phyloP scores from a whole-genome alignment of 164 flowering plant species.

The Macadamia tetraphylla region DNA sequence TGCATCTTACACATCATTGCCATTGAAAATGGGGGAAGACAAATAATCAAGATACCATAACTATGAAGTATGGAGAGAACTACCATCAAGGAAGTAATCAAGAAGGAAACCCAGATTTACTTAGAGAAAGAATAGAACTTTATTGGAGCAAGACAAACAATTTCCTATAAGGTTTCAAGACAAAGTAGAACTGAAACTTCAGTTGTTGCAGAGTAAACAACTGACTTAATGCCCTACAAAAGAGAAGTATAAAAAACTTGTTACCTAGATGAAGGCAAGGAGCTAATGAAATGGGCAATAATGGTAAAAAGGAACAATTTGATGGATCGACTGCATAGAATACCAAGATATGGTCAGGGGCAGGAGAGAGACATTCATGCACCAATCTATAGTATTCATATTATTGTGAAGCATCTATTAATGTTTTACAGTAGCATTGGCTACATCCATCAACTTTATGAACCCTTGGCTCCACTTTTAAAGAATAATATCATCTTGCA shows the following conservation, averaged over 20 bases:
- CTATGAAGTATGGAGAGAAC: too few relatives aligned
- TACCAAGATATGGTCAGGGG: not conserved
- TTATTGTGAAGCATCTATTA: slow-evolving; percentile 8
- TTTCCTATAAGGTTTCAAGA: slow-evolving; percentile 87
- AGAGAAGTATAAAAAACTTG: not conserved
- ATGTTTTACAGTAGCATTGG: slow-evolving; percentile 77
- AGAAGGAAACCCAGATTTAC: too few relatives aligned
- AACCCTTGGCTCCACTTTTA: slow-evolving; percentile 89
- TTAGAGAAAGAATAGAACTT: too few relatives aligned
- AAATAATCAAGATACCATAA: too few relatives aligned
- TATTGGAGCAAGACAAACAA: slow-evolving; percentile 32
- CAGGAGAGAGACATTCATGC: not conserved
- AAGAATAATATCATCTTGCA: slow-evolving; percentile 14
- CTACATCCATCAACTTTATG: slow-evolving; percentile 91
- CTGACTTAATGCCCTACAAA: slow-evolving; percentile 69
- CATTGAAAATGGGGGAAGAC: too few relatives aligned
- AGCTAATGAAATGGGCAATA: not conserved
- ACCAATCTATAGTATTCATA: slow-evolving; percentile 2
- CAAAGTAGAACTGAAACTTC: slow-evolving; percentile 91
- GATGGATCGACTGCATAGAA: not conserved
- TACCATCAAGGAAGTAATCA: too few relatives aligned
- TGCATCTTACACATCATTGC: too few relatives aligned
- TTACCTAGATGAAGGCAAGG: not conserved
- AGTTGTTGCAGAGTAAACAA: slow-evolving; percentile 98
- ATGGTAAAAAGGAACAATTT: too few relatives aligned